Percentiles rank a stretch among this genome's conserved stretches.
These are phyloP conservation scores for Phytophthora agathidicida DNA, from an alignment of 352 stramenopile genomes.

Conservation along the genomic window DNA sequence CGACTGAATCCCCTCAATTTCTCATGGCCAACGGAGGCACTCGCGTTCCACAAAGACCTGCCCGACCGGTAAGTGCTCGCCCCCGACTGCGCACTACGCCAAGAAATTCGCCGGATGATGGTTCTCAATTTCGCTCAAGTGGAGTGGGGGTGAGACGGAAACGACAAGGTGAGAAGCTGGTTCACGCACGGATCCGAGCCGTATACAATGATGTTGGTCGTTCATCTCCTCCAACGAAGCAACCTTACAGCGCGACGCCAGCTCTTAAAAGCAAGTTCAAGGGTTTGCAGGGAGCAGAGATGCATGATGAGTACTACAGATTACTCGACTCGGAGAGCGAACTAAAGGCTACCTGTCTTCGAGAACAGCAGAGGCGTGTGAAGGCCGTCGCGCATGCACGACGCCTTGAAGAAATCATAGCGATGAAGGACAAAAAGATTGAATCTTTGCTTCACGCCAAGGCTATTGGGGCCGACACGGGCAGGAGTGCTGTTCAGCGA, in stretches of 20 bases:
- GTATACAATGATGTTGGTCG: slow-evolving; percentile 56
- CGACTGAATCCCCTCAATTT: slow-evolving; percentile 56
- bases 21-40: slow-evolving; percentile 61
- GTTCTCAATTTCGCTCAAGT: slow-evolving; percentile 9
- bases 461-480: slow-evolving; percentile 18
- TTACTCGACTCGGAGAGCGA: slow-evolving; percentile 60
- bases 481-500: slow-evolving; percentile 30
- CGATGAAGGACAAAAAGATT: slow-evolving; percentile 76
- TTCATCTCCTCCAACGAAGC: slow-evolving; percentile 15
- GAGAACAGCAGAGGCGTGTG: slow-evolving; percentile 55
- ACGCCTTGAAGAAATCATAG: slow-evolving; percentile 65
- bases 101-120: slow-evolving; percentile 1
- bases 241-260: slow-evolving; percentile 29
- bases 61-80: slow-evolving; percentile 51
- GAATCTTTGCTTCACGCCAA: slow-evolving; percentile 58
- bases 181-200: slow-evolving; percentile 53
- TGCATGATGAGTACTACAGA: slow-evolving; percentile 69
- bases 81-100: slow-evolving; percentile 29
- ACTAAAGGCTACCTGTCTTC: slow-evolving; percentile 49
- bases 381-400: slow-evolving; percentile 57
- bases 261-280: slow-evolving; percentile 45
- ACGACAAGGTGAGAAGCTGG: slow-evolving; percentile 33
- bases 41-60: slow-evolving; percentile 27
- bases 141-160: slow-evolving; percentile 39
- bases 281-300: slow-evolving; percentile 57